Evolutionary conservation across 2,329 filamentous ascomycete genomes (phyloP).

Genomic region (Lachnellula occidentalis): DNA sequence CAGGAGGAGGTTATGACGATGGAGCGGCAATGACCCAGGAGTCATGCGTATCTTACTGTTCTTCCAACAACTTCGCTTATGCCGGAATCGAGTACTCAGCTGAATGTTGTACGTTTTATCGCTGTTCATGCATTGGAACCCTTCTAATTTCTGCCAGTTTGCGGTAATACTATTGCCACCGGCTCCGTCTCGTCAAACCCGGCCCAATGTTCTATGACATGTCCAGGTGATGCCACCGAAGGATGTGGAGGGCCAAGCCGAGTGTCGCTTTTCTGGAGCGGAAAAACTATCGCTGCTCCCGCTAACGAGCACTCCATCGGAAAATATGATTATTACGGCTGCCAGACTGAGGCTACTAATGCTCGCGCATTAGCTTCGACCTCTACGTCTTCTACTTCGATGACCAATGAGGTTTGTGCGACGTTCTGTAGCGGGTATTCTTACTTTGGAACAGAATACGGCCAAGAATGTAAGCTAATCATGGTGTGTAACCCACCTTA

Average conservation of each 20-base stretch:
- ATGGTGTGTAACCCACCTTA: neutral
- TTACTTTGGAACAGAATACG: slow-evolving; percentile 28
- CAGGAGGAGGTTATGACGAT: slow-evolving; percentile 15
- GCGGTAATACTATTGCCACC: slow-evolving; percentile 15
- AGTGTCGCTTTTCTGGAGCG: slow-evolving; percentile 28
- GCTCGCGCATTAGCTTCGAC: slow-evolving; percentile 38
- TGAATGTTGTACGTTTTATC: slow-evolving; percentile 26
- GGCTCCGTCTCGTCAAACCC: slow-evolving; percentile 10
- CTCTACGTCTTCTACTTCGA: slow-evolving; percentile 13
- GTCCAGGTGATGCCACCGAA: slow-evolving; percentile 28
- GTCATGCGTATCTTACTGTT: slow-evolving; percentile 26
- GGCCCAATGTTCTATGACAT: slow-evolving; percentile 24
- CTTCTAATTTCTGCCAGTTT: slow-evolving; percentile 15
- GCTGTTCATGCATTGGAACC: neutral
- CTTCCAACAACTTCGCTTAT: slow-evolving; percentile 17
- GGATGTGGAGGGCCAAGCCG: slow-evolving; percentile 31
- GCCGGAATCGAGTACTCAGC: slow-evolving; percentile 26
- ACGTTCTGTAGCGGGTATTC: slow-evolving; percentile 20
- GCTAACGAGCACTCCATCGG: slow-evolving; percentile 37
- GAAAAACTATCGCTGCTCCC: slow-evolving; percentile 27
- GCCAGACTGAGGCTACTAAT: slow-evolving; percentile 42
- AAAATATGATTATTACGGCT: slow-evolving; percentile 42
- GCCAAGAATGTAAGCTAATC: slow-evolving; percentile 23
- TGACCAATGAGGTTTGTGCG: slow-evolving; percentile 28
- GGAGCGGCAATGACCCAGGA: slow-evolving; percentile 23